Evolutionary conservation across 495 filamentous ascomycete species (phyloP), one percentile per base, ranked within the genome.

Genomic region (Neurospora sublineolata): DNA sequence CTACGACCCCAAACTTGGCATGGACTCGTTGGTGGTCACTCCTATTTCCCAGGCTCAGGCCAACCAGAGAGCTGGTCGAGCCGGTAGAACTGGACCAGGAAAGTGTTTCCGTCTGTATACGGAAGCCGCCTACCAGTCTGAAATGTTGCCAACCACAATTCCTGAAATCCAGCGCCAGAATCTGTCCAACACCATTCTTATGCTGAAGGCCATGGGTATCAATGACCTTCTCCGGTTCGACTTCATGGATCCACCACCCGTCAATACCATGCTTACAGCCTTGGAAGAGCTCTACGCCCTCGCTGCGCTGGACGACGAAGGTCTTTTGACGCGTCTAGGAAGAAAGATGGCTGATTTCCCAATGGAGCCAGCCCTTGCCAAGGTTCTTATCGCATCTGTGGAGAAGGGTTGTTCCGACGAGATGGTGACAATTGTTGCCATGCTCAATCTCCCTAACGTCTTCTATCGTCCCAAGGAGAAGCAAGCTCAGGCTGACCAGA

Each of bases 121-220:
- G 0, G 95, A 99, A 81, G 89, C 91, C 30, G 96, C 96, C 0
- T 99, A 93, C 80, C 93, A 97, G 75, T 94, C 91, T 6, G 95
- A 99, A 82, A 97, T 99, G 94, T 84, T 98, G 44, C 96, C 95
- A 1, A 97, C 93, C 0, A 92, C 93, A 0, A 94, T 98, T 70
- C 95, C 95, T 11, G 96, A 98, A 76, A 99, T 99, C 68, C 95
- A 99, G 77, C 88, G 95, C 9, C 94, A 97, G 78, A 98, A 98
- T 76, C 81, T 99, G n/a, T 91, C 92, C 0, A 87, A 90, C 71
- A 97, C 95, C 3, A 98, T 99, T 80, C 88, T 99, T 37, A 97
- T 98, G 94, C 86, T 99, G 38, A 99, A 99, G 80, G 95, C 95
- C 2, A 98, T 98, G 94, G 95, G 95, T 4, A 98, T 99, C 78